A percentile compares a stretch with the other conserved stretches of the same genome.
Conservation (phyloP, 139 green algal species). For the Chlamydomonas sp. region DNA sequence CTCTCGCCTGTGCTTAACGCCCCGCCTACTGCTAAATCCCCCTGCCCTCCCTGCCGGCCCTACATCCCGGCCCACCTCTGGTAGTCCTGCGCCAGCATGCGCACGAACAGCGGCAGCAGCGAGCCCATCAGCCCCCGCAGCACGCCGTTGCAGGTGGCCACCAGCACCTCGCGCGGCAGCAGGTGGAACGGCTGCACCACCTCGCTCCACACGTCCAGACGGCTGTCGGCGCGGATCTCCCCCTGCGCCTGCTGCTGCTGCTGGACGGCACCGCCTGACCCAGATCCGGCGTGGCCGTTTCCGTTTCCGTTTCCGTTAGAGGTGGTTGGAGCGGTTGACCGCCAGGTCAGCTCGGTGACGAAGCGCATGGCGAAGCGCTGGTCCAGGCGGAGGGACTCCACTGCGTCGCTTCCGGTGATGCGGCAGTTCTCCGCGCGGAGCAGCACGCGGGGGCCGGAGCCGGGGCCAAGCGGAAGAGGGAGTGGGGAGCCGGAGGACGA, state of each 20-base stretch:
- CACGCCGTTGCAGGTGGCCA: conserved; percentile 65
- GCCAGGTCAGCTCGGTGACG: conserved; percentile 57
- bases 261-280: background rate
- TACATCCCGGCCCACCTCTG: conserved; percentile 12
- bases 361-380: conserved; percentile 64
- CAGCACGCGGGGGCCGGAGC: conserved; percentile 12
- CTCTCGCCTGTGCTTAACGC: background rate
- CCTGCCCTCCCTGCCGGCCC: background rate
- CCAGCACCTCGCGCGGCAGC: conserved; percentile 69
- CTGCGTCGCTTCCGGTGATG: conserved; percentile 50
- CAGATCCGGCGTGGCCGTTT: background rate
- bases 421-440: conserved; percentile 57
- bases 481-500: background rate
- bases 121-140: conserved; percentile 54
- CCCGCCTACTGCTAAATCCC: no score
- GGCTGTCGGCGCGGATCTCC: conserved; percentile 29
- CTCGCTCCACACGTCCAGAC: conserved; percentile 58
- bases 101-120: conserved; percentile 74
- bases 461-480: background rate
- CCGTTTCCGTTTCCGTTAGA: background rate
- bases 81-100: conserved; percentile 62
- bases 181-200: conserved; percentile 73
- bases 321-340: background rate
- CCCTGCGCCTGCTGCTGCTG: conserved; percentile 5
- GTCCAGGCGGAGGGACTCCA: conserved; percentile 58